Conservation (phyloP, 139 green algal genomes). For the Tetradesmus obliquus region DNA sequence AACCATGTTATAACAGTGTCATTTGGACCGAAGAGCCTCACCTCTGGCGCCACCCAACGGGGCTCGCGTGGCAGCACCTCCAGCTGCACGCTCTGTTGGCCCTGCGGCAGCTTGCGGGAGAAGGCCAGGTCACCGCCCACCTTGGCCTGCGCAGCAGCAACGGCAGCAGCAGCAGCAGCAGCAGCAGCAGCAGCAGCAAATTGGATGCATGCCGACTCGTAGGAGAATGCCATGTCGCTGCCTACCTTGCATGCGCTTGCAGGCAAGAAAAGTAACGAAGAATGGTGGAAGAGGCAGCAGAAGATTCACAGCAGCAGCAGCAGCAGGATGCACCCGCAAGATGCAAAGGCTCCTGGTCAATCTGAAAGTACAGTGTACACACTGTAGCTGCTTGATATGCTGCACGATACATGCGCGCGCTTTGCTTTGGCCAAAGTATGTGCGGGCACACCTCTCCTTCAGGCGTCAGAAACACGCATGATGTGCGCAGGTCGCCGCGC, state of each 20-base stretch:
- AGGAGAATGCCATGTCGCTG: neutral
- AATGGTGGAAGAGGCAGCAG: too few species aligned
- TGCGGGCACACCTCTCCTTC: conserved; percentile 40
- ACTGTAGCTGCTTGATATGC: too few species aligned
- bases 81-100: neutral
- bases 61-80: neutral
- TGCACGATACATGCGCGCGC: too few species aligned
- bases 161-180: neutral
- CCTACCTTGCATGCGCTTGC: neutral
- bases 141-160: neutral
- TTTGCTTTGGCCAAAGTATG: too few species aligned
- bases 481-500: conserved; percentile 59
- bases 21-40: neutral
- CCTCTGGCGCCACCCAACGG: neutral
- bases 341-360: too few species aligned
- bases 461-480: conserved; percentile 59
- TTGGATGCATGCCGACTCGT: too few species aligned
- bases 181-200: neutral
- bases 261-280: too few species aligned
- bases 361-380: too few species aligned
- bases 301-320: too few species aligned
- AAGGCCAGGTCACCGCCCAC: neutral
- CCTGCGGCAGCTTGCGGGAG: neutral
- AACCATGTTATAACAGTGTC: too few species aligned
- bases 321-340: conserved; percentile 33